Percentiles rank a stretch among this genome's conserved stretches.
Evolutionary conservation across 768 basidiomycete species (phyloP).

Genomic region (Rhodotorula paludigena): DNA sequence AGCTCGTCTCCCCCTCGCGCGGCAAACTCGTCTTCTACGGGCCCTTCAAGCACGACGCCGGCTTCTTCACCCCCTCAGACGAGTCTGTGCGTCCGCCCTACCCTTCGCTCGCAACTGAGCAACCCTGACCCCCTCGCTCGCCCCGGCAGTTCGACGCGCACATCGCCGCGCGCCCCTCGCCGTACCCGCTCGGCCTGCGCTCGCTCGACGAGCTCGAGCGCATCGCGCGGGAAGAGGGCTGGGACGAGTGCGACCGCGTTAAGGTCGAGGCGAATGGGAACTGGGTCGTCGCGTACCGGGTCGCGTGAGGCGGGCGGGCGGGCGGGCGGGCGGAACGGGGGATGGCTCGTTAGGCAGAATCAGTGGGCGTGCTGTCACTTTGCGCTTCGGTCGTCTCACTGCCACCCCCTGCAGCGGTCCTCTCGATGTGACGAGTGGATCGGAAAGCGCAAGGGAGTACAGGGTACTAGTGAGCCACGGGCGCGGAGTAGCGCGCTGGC

Average conservation of each 20-base stretch:
- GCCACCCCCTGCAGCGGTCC: too few relatives aligned
- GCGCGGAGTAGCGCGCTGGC: too few relatives aligned
- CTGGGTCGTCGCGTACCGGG: slow-evolving; percentile 18
- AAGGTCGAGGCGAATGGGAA: slow-evolving; percentile 18
- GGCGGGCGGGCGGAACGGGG: too few relatives aligned
- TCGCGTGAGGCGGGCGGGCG: too few relatives aligned
- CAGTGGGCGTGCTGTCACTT: too few relatives aligned
- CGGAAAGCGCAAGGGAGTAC: too few relatives aligned
- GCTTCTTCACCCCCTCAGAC: slow-evolving; percentile 21
- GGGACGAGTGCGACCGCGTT: slow-evolving; percentile 6
- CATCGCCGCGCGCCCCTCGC: slow-evolving; percentile 13
- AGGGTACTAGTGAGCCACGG: too few relatives aligned
- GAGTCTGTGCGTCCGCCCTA: slow-evolving; percentile 2
- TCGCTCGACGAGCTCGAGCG: slow-evolving; percentile 19
- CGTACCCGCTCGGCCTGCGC: slow-evolving; percentile 19
- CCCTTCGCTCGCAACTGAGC: background rate
- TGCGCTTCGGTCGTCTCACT: too few relatives aligned
- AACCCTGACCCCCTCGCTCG: background rate
- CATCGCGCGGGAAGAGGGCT: slow-evolving; percentile 7
- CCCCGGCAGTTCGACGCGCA: slow-evolving; percentile 15
- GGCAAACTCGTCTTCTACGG: slow-evolving; percentile 20
- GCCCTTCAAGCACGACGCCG: slow-evolving; percentile 21
- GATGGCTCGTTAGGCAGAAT: too few relatives aligned
- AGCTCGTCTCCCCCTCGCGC: background rate
- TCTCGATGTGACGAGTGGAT: too few relatives aligned